These are phyloP conservation scores for Aureobasidium uvarum DNA, from an alignment of 2,329 filamentous ascomycete species.

Conservation along the genomic window DNA sequence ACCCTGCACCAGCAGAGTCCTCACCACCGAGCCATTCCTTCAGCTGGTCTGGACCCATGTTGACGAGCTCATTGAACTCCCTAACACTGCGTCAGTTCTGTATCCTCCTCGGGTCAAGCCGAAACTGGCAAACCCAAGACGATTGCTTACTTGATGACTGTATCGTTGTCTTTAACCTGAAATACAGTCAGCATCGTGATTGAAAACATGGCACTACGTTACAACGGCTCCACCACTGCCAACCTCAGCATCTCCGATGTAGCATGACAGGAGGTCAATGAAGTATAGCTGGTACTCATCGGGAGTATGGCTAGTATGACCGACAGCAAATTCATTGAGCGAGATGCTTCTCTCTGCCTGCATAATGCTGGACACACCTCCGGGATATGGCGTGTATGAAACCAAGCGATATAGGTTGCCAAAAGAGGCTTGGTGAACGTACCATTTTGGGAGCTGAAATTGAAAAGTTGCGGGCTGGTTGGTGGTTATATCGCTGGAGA, in stretches of 20 bases:
- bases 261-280: not conserved
- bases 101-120: not conserved
- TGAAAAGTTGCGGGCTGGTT: slow-evolving; percentile 2
- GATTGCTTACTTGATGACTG: slow-evolving; percentile 48
- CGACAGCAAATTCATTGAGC: not conserved
- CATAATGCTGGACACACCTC: not conserved
- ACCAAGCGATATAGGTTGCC: not conserved
- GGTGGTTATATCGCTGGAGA: not conserved
- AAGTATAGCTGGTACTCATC: not conserved
- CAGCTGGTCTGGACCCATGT: slow-evolving; percentile 62
- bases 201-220: not conserved
- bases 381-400: not conserved
- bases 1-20: slow-evolving; percentile 59
- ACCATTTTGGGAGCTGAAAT: slow-evolving; percentile 41
- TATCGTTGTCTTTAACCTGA: slow-evolving; percentile 50
- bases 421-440: not conserved
- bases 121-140: not conserved
- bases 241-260: not conserved
- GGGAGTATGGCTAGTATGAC: not conserved
- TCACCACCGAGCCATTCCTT: slow-evolving; percentile 60
- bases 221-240: not conserved
- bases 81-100: slow-evolving; percentile 34
- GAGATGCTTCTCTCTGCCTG: not conserved
- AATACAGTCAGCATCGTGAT: not conserved
- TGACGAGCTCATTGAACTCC: slow-evolving; percentile 66